Evolutionary conservation across 352 stramenopile species (phyloP), one percentile per base, ranked within the genome.

Genomic region (Globisporangium splendens): DNA sequence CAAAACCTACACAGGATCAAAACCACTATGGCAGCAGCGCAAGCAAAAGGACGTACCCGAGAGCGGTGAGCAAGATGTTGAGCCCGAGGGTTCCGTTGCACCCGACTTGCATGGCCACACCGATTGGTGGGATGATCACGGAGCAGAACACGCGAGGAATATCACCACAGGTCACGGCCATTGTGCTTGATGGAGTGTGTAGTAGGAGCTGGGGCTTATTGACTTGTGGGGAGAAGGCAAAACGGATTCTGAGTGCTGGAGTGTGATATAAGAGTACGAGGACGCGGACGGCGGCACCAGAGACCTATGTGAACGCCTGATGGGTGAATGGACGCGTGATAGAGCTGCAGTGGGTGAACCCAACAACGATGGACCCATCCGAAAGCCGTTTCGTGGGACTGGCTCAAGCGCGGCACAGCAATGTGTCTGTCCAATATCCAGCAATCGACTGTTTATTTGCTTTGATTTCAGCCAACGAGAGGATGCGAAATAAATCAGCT

Each of bases 141-240:
- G 73, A 79, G 61, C 76, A 86, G 65, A 86, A 74, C 51, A 86
- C 52, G 38, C 76, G 73, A 62, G 76, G 76, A 59, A 86, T 79
- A 49, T 86, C 76, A 61, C 73, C 76, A 69, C 70, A 83, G 44
- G 76, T 86, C 61, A 86, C 72, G 33, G 76, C 55, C 76, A 83
- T 86, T 38, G 43, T 8, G 28, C 50, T 59, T 48, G 17, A 22
- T 48, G 20, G 18, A 28, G 46, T 22, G 21, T 22, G 21, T 51
- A 20, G 46, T 8, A 24, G 46, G 21, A 28, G 31, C 28, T 35
- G 28, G 21, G 31, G 38, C 5, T 2, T 2, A 31, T 31, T 31
- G 24, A 7, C 35, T 49, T 57, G 51, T n/a, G 51, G 22, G 39
- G 28, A 17, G 1, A 12, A n/a, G 14, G 39, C 51, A 14, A 50